A percentile compares a stretch with the other conserved stretches of the same genome.
Conservation (phyloP, 192 early-diverging fungal species). For the Backusella parvicylindrica region DNA sequence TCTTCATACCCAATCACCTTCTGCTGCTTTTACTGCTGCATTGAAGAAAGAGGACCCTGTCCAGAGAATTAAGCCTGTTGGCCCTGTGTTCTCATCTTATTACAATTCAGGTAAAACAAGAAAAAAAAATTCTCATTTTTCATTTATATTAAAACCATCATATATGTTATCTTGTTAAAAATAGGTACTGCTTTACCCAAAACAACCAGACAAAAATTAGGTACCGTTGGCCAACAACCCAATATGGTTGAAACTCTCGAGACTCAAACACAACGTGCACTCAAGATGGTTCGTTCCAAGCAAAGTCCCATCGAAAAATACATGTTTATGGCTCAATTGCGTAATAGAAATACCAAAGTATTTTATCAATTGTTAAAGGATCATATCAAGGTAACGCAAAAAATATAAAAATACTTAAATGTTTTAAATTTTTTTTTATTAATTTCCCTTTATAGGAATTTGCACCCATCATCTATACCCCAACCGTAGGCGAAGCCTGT, state of each 20-base stretch:
- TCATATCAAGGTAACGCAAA: slow-evolving; percentile 62
- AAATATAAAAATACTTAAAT: background rate
- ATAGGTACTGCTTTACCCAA: slow-evolving; percentile 61
- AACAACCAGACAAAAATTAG: slow-evolving; percentile 50
- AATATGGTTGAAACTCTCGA: slow-evolving; percentile 69
- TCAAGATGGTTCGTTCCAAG: slow-evolving; percentile 67
- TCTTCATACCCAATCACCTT: slow-evolving; percentile 8
- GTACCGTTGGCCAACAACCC: slow-evolving; percentile 71
- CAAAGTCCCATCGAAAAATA: slow-evolving; percentile 76
- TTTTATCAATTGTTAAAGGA: slow-evolving; percentile 81
- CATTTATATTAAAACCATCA: background rate
- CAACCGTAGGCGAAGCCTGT: slow-evolving; percentile 83
- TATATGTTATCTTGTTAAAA: too few relatives aligned
- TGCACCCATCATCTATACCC: slow-evolving; percentile 79
- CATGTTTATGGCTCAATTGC: slow-evolving; percentile 80
- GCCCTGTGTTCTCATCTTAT: slow-evolving; percentile 1
- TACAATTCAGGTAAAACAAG: slow-evolving; percentile 7
- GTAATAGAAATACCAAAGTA: slow-evolving; percentile 73
- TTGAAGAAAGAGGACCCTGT: background rate
- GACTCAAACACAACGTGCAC: slow-evolving; percentile 70
- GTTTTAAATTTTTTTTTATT: background rate
- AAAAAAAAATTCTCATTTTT: background rate
- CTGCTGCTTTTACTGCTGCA: background rate
- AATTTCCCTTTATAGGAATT: slow-evolving; percentile 52
- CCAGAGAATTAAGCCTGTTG: background rate